Base-by-base conservation (phyloP, 169 alveolate genomes). In the Eimeria praecox region DNA sequence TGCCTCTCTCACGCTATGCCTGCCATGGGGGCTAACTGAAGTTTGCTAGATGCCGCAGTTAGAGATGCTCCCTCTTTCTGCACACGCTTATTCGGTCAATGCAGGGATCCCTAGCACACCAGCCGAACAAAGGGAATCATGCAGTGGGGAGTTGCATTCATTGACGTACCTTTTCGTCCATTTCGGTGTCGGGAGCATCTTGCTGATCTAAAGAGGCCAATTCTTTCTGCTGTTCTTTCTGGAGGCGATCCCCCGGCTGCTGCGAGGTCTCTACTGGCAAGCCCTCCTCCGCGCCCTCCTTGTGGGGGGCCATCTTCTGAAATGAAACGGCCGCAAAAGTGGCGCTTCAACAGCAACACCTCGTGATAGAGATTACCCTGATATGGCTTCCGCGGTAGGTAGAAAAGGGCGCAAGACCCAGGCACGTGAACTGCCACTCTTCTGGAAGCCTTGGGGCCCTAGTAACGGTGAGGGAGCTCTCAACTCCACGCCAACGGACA, bases 211-310 rank as follows among this genome's bases (percentile, higher is more conserved):
- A 22, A 38, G 93, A 59, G 62, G 93, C 93, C 52, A 86, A 33
- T n/a, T 86, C 93, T 64, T 86, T 86, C 80, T 46, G 77, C 80
- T 86, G 93, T 44, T 86, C 93, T 64, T 86, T 69, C 77, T 62
- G 93, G 44, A 86, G 93, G 30, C 93, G 93, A 40, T 86, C 80
- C n/a, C 93, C 80, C 38, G 93, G 80, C 64, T 33, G 62, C 93
- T 59, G 82, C 33, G 93, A 24, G 22, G 78, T 71, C 82, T 59
- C 93, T 6, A 82, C 66, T 1, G 80, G 2, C 62, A 38, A 40
- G 40, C 64, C 20, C 93, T 86, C 93, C 49, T 59, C 80, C 46
- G 80, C 10, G 80, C 62, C 93, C 42, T 86, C 93, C 77, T 30
- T 38, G 78, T 56, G 93, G 49, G 82, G 59, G 40, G 71, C 82